Base-by-base conservation (phyloP, 306 rosid species). In the Prunus salicina region DNA sequence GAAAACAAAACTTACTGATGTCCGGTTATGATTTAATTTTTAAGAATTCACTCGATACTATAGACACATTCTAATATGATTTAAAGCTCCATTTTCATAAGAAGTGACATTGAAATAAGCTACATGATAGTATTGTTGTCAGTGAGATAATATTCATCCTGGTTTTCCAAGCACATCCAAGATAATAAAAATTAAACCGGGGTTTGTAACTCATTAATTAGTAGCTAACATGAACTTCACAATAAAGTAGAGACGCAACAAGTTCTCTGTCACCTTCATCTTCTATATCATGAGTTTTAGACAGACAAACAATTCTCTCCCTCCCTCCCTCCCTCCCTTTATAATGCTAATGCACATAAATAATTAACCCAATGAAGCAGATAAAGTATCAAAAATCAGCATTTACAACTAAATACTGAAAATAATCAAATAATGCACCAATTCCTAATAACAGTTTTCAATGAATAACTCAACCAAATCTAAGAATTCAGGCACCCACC, bases 401-500 rank as follows among this genome's bases (percentile, higher is more conserved):
- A 34, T 6, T 34, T 34, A 34, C 8, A 34, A 34, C 41, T 5
- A 5, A 34, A 34, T 34, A 34, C 50, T 20, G 1, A 13, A 73
- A 16, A 46, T 8, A 67, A 24, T 18, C 38, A 34, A 30, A 68
- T 67, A 66, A 43, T 19, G 14, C 56, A 62, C 41, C 45, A 61
- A 27, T 25, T 61, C 66, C 32, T 28, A 22, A 4, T 20, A 66
- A 30, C 61, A 74, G 18, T 3, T 56, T 12, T 51, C 65, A 3
- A 60, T 60, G 9, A 60, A 12, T 56, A 60, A 63, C 15, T 62
- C 53, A 19, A 46, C 8, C 38, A 12, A 50, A 56, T 27, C 30
- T 24, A 43, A 76, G 15, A 67, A 81, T 67, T 41, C 46, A 82
- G 71, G 79, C 18, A 51, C 80, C 65, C 5, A 89, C 98, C 98